Percentiles rank a stretch among this genome's conserved stretches.
These are phyloP conservation scores for Aspergillus tanneri DNA, from an alignment of 2,329 filamentous ascomycete genomes.

Conservation along the genomic window DNA sequence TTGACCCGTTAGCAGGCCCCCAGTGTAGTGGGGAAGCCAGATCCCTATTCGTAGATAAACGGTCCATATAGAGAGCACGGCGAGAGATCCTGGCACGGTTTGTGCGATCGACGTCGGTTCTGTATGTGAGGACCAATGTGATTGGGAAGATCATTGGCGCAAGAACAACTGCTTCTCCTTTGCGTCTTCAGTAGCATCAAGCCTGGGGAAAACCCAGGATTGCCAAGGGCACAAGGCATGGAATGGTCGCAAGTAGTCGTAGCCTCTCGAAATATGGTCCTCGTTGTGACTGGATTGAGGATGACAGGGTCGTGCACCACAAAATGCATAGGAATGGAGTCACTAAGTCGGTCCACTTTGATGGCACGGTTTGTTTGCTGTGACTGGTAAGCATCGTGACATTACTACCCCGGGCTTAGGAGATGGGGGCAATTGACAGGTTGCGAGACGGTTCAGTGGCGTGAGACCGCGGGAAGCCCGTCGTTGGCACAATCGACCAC, in stretches of 20 bases:
- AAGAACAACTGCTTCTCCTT: conserved; percentile 18
- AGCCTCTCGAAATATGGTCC: neutral
- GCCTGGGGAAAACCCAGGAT: conserved; percentile 1
- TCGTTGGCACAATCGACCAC: conserved; percentile 13
- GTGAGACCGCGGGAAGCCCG: conserved; percentile 22
- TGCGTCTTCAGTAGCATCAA: conserved; percentile 13
- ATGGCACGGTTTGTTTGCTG: conserved; percentile 6
- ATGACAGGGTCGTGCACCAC: conserved; percentile 10
- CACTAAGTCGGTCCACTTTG: conserved; percentile 7
- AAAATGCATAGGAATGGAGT: conserved; percentile 3
- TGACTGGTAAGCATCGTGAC: conserved; percentile 10
- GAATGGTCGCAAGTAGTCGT: neutral
- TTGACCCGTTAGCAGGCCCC: conserved; percentile 13
- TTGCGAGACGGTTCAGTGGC: conserved; percentile 22
- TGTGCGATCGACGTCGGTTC: conserved; percentile 26
- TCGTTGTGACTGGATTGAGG: conserved; percentile 6
- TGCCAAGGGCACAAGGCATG: conserved; percentile 5
- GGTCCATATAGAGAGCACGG: conserved; percentile 21
- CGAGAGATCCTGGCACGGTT: conserved; percentile 25
- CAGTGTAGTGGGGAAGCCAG: conserved; percentile 14
- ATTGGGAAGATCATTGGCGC: conserved; percentile 28
- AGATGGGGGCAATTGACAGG: conserved; percentile 22
- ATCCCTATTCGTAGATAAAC: conserved; percentile 19
- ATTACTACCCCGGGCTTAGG: conserved; percentile 3
- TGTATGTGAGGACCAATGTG: conserved; percentile 21